Evolutionary conservation across 2,329 filamentous ascomycete species (phyloP).

Genomic region (Delphinella strobiligena): DNA sequence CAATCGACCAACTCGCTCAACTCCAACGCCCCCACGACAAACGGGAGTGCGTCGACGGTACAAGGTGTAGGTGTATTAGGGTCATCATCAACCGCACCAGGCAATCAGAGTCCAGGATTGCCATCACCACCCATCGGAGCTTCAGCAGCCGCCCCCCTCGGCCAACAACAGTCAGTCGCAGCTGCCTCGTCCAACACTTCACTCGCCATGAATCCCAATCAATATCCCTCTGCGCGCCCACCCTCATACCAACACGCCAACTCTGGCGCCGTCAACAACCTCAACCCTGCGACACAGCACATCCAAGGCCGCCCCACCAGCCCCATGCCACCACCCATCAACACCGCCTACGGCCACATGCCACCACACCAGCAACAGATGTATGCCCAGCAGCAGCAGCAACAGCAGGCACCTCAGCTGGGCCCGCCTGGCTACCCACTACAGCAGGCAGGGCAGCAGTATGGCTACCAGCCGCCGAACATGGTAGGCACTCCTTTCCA

Average conservation of each 20-base stretch:
- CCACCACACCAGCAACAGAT: constrained; percentile 22
- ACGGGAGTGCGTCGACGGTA: constrained; percentile 14
- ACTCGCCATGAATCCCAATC: constrained; percentile 35
- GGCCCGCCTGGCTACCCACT: constrained; percentile 25
- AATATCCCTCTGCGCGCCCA: constrained; percentile 42
- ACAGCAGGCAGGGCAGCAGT: constrained; percentile 16
- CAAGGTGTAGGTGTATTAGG: neutral
- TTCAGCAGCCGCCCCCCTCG: too few relatives aligned
- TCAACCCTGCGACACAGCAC: constrained; percentile 29
- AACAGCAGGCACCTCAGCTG: constrained; percentile 16
- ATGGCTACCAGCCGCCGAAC: constrained; percentile 8
- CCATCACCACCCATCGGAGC: constrained; percentile 24
- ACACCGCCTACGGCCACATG: constrained; percentile 31
- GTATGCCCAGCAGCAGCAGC: constrained; percentile 22
- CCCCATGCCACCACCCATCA: constrained; percentile 34
- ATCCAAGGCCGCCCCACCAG: constrained; percentile 36
- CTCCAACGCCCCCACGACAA: constrained; percentile 14
- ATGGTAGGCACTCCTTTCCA: constrained; percentile 8
- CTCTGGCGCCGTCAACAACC: constrained; percentile 21
- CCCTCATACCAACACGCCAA: constrained; percentile 51
- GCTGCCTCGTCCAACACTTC: constrained; percentile 29
- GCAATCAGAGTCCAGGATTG: constrained; percentile 14
- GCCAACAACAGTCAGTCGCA: constrained; percentile 4
- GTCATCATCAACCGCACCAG: too few relatives aligned
- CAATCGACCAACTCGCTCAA: constrained; percentile 25